A percentile compares a stretch with the other conserved stretches of the same genome.
Conservation (phyloP, 257 asterid species). For the Nicotiana noctiflora region DNA sequence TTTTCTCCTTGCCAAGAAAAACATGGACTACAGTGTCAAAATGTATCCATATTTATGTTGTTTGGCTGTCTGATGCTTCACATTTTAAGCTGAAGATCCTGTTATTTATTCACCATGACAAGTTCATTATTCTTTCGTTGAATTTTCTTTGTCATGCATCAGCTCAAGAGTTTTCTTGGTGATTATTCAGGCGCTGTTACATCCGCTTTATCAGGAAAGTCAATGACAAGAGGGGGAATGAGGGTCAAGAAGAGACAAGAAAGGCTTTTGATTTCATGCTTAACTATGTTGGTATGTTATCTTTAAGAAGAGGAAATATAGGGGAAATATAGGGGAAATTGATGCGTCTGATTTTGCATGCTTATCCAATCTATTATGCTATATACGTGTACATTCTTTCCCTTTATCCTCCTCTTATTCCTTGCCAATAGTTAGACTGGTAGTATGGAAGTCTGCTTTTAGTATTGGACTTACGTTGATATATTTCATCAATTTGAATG, state of each 20-base stretch:
- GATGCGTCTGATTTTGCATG: not conserved
- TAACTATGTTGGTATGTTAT: constrained; percentile 67
- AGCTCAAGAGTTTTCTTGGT: constrained; percentile 2
- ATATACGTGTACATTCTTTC: not conserved
- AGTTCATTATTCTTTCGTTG: not conserved
- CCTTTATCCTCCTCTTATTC: not conserved
- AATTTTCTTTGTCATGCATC: constrained; percentile 9
- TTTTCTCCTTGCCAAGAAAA: not conserved
- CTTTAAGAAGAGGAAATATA: too few relatives aligned
- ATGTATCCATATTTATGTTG: not conserved
- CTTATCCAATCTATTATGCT: not conserved
- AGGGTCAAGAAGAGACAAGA: constrained; percentile 90
- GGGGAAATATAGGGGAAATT: not conserved
- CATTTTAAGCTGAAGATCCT: not conserved
- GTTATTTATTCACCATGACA: not conserved
- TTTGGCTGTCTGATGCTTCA: not conserved
- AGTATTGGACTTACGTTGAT: not conserved
- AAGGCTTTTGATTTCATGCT: constrained; percentile 97
- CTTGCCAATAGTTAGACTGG: not conserved
- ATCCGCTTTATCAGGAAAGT: constrained; percentile 83
- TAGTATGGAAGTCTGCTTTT: not conserved
- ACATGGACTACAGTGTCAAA: not conserved
- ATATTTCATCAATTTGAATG: constrained; percentile 4
- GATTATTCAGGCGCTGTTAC: constrained; percentile 76
- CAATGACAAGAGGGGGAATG: constrained; percentile 78